A percentile compares a stretch with the other conserved stretches of the same genome.
These are phyloP conservation scores for Albugo candida DNA, from an alignment of 352 stramenopile genomes.

Conservation along the genomic window DNA sequence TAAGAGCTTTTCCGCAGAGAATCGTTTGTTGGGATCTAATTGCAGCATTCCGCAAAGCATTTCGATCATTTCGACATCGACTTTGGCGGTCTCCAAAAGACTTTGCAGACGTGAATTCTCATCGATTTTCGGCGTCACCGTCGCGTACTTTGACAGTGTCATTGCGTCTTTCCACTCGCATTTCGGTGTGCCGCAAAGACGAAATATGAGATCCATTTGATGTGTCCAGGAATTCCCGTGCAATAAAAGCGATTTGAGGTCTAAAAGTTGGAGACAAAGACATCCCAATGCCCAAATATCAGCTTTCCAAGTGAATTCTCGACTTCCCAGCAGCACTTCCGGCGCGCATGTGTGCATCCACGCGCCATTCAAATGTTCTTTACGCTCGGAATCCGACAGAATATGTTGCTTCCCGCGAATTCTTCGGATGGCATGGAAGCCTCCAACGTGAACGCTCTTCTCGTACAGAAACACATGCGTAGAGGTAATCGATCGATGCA, in stretches of 20 bases:
- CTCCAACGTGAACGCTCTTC: constrained; percentile 38
- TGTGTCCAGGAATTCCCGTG: constrained; percentile 33
- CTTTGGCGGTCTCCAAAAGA: constrained; percentile 26
- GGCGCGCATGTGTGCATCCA: constrained; percentile 44
- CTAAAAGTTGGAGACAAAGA: constrained; percentile 38
- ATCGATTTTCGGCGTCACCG: constrained; percentile 45
- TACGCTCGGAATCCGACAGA: constrained; percentile 59
- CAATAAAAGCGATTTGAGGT: constrained; percentile 41
- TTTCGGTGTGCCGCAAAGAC: constrained; percentile 45
- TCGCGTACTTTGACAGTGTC: constrained; percentile 31
- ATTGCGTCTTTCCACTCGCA: constrained; percentile 19
- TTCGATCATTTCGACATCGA: constrained; percentile 33
- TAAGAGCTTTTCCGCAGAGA: constrained; percentile 26
- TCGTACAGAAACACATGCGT: constrained; percentile 58
- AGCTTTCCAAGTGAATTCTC: constrained; percentile 39
- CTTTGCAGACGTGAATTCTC: constrained; percentile 62
- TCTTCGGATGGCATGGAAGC: constrained; percentile 40
- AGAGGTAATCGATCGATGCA: constrained; percentile 56
- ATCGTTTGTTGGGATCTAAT: constrained; percentile 38
- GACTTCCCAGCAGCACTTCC: constrained; percentile 52
- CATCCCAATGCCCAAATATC: constrained; percentile 64
- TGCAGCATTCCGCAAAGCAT: constrained; percentile 60
- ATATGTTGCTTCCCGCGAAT: constrained; percentile 13
- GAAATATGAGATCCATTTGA: constrained; percentile 65
- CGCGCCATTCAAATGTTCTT: constrained; percentile 43